These are phyloP conservation scores for Sclerotinia glacialis DNA, from an alignment of 2,329 filamentous ascomycete genomes.

Conservation along the genomic window DNA sequence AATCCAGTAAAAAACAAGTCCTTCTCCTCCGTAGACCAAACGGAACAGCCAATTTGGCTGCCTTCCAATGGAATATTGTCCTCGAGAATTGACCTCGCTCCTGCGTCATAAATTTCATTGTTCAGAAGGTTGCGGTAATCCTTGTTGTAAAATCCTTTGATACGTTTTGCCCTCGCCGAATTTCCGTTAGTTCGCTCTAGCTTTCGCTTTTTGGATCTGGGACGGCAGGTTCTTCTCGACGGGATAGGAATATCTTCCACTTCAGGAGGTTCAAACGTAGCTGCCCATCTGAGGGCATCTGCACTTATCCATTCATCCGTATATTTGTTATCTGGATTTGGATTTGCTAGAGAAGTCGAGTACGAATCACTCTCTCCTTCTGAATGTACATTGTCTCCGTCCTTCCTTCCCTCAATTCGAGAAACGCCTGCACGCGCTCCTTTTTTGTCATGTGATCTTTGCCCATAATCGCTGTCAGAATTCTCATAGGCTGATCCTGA, in stretches of 20 bases:
- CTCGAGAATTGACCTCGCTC: slow-evolving; percentile 35
- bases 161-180: slow-evolving; percentile 32
- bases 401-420: background rate
- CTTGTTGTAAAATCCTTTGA: slow-evolving; percentile 47
- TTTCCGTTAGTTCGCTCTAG: slow-evolving; percentile 16
- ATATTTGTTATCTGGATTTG: slow-evolving; percentile 10
- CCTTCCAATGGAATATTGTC: slow-evolving; percentile 39
- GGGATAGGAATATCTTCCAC: slow-evolving; percentile 32
- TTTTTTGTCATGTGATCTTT: slow-evolving; percentile 23
- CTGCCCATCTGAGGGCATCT: slow-evolving; percentile 33
- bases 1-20: slow-evolving; percentile 64
- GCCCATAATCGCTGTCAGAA: slow-evolving; percentile 26
- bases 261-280: slow-evolving; percentile 32
- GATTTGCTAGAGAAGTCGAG: slow-evolving; percentile 1
- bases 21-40: slow-evolving; percentile 73
- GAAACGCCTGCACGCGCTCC: background rate
- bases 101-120: slow-evolving; percentile 55
- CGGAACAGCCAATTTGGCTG: slow-evolving; percentile 64
- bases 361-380: slow-evolving; percentile 14
- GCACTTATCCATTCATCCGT: slow-evolving; percentile 24
- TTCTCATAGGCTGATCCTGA: slow-evolving; percentile 36
- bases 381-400: background rate
- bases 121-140: slow-evolving; percentile 54
- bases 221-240: slow-evolving; percentile 15
- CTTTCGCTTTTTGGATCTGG: slow-evolving; percentile 30